These are phyloP conservation scores for Fusarium sp. DNA, from an alignment of 2,329 filamentous ascomycete species.

Conservation along the genomic window DNA sequence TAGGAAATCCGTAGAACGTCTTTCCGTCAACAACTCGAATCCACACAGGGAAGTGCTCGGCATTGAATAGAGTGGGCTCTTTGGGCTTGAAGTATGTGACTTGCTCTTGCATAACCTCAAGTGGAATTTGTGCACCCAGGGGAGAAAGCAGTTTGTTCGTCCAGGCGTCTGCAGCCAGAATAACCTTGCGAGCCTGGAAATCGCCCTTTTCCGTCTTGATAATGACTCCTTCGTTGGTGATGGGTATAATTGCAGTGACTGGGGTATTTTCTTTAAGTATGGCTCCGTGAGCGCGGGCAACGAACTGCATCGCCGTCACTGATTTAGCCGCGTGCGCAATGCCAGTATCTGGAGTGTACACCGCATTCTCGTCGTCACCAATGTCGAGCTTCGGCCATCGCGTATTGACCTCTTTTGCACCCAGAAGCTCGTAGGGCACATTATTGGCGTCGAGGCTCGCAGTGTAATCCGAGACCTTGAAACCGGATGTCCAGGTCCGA, in stretches of 20 bases:
- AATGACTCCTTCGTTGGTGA: neutral
- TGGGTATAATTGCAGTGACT: neutral
- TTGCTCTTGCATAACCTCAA: conserved; percentile 2
- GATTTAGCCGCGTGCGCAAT: conserved; percentile 1
- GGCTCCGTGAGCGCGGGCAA: neutral
- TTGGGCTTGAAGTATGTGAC: neutral
- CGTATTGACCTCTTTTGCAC: neutral
- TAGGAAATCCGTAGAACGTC: neutral
- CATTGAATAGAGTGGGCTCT: neutral
- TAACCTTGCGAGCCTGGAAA: neutral
- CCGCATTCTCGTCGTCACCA: neutral
- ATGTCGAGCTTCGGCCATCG: neutral
- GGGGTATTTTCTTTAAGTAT: neutral
- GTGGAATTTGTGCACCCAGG: neutral
- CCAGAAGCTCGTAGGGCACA: neutral
- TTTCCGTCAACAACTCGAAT: neutral
- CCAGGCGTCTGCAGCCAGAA: conserved; percentile 4
- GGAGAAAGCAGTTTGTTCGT: neutral
- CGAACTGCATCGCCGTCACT: neutral
- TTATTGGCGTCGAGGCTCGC: neutral
- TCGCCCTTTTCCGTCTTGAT: neutral
- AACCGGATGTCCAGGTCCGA: neutral
- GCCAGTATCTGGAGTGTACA: conserved; percentile 1
- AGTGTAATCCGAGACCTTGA: neutral
- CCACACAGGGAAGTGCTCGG: neutral